Base-by-base conservation (phyloP, 169 alveolate species). In the Amoebophrya sp. region DNA sequence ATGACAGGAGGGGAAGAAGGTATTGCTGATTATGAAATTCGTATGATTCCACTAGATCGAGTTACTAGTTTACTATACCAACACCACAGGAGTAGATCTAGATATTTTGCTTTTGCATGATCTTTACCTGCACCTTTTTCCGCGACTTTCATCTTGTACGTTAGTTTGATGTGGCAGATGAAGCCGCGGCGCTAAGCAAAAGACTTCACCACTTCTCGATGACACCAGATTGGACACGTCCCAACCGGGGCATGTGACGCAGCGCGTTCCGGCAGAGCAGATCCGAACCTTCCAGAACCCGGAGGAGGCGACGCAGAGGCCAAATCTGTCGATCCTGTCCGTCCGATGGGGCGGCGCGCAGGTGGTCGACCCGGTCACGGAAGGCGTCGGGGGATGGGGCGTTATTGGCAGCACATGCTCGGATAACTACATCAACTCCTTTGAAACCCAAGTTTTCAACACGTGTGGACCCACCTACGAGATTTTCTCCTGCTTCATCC, bases 231-330 rank as follows among this genome's bases (percentile, higher is more conserved):
- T 66, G 10, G 83, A 66, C 83, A 25, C 32, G 83, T 12, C 83
- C 7, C 83, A 66, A 25, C 32, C 35, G 39, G 83, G 83, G 83
- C 83, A 66, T 25, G 83, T 66, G 83, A 66, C 83, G 7, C 83
- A 66, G 83, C 83, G 83, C 38, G 18, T 66, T 25, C 83, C 83
- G 10, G 83, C 83, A 25, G 83, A 66, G 83, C 83, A 66, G 83
- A 66, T 66, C 83, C 83, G 83, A 66, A 66, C 35, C 38, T 25
- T 7, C 29, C 32, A 66, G 7, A n/a, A 66, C 38, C 38, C 83
- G 29, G 83, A 66, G 35, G 83, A 66, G 83, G 83, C 83, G 2
- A n/a, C 35, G 83, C 83, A 66, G 35, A 18, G 83, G 32, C 83
- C 83, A 3, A 66, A 7, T 7, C 35, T 66, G 12, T 25, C 38